Evolutionary conservation across 805 yeast genomes (phyloP), one percentile per base, ranked within the genome.

Genomic region (Suhomyces vadensis): DNA sequence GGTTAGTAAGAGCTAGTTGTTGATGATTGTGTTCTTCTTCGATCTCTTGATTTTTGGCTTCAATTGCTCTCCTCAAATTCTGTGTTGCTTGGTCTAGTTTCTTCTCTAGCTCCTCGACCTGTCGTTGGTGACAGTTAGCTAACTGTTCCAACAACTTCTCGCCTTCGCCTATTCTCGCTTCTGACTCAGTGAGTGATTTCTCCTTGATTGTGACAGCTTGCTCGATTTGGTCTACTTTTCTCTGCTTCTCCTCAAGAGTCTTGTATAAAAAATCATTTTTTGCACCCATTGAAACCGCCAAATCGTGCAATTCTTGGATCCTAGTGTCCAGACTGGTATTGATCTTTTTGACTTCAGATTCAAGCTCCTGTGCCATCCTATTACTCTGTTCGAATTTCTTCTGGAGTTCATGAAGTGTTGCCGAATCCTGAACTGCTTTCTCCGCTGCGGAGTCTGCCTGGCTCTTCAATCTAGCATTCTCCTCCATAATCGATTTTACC

Each of bases 91-190:
- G 17, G 7, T 27, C 33, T 8, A 29, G 2, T 20, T 29, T 29
- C 5, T 11, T 20, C 11, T 16, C 20, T 4, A 29, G 20, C 10
- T 29, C 20, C 6, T 17, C 16, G 8, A 29, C 16, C 5, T 29
- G 33, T 20, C 16, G 33, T 8, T 29, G 33, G 20, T 29, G 33
- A n/a, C 5, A 14, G n/a, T 29, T 5, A 20, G 33, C 33, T 20
- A 29, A 29, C 16, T 29, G 33, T n/a, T 29, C 20, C 33, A 29
- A 29, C 14, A 29, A 29, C 11, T 29, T 17, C 33, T 29, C 33
- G n/a, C 33, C 16, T 8, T 29, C 33, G 4, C 4, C 14, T n/a
- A 29, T 14, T 20, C 16, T 29, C 5, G 33, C 33, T 13, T 29
- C 20, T 6, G 20, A 29, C 33, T 29, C 33, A 9, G 3, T 16